Evolutionary conservation across 2,329 filamentous ascomycete genomes (phyloP).

Genomic region (Phaeosphaeriaceae sp.): DNA sequence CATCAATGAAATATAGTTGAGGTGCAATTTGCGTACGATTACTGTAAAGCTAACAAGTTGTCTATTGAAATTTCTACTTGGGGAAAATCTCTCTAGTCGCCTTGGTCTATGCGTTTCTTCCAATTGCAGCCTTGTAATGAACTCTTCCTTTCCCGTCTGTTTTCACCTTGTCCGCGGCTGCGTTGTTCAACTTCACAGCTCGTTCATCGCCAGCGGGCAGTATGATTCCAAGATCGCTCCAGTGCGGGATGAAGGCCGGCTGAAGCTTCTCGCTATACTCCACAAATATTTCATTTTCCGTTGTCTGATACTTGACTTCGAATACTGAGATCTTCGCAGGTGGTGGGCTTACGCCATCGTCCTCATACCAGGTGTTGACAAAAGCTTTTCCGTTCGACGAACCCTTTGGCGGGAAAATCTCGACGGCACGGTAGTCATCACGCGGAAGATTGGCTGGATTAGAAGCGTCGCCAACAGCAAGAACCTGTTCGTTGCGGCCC

Average conservation of each 20-base stretch:
- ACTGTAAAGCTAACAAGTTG: no score
- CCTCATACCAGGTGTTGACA: slow-evolving; percentile 61
- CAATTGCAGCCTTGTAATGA: slow-evolving; percentile 3
- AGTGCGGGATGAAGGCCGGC: slow-evolving; percentile 56
- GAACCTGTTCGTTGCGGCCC: slow-evolving; percentile 59
- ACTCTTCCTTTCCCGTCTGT: slow-evolving; percentile 12
- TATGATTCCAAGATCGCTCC: slow-evolving; percentile 58
- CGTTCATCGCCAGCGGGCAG: slow-evolving; percentile 59
- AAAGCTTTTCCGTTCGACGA: slow-evolving; percentile 44
- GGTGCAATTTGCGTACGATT: no score
- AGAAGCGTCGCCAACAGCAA: slow-evolving; percentile 57
- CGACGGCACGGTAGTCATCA: slow-evolving; percentile 63
- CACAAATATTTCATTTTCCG: slow-evolving; percentile 53
- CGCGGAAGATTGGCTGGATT: slow-evolving; percentile 55
- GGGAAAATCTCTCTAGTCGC: no score
- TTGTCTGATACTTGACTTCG: slow-evolving; percentile 38
- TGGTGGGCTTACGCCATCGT: slow-evolving; percentile 61
- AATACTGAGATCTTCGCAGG: slow-evolving; percentile 39
- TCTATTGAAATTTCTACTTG: no score
- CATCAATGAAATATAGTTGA: no score
- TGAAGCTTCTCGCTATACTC: slow-evolving; percentile 49
- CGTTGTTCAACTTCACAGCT: slow-evolving; percentile 33
- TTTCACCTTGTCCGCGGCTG: slow-evolving; percentile 1
- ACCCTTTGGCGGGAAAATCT: slow-evolving; percentile 61
- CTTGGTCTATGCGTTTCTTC: background rate